Evolutionary conservation across 1,139 yeast species (phyloP).

Genomic region (Taphrina pruni): DNA sequence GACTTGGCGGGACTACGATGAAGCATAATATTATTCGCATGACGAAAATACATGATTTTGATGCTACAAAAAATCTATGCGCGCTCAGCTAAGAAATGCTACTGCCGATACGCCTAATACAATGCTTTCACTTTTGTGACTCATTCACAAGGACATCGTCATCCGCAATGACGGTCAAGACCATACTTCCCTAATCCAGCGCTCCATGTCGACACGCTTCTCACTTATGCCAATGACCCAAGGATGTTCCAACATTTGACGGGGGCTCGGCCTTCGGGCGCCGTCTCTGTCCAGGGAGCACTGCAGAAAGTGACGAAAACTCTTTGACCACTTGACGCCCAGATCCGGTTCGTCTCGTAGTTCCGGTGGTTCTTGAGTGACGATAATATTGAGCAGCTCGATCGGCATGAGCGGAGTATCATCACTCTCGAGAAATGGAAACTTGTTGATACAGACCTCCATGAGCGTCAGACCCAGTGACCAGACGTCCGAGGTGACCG

Average conservation of each 20-base stretch:
- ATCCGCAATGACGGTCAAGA: neutral
- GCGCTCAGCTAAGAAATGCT: neutral
- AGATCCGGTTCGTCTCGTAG: constrained; percentile 76
- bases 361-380: constrained; percentile 76
- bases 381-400: constrained; percentile 78
- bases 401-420: constrained; percentile 69
- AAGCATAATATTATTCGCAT: too few species aligned
- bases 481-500: constrained; percentile 96
- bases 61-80: too few species aligned
- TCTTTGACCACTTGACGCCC: constrained; percentile 78
- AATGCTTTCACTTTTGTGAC: neutral
- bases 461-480: constrained; percentile 87
- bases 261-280: constrained; percentile 81
- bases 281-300: constrained; percentile 84
- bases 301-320: constrained; percentile 80
- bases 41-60: too few species aligned
- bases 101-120: neutral
- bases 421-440: constrained; percentile 55
- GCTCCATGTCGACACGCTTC: constrained; percentile 80
- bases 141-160: neutral
- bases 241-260: constrained; percentile 90
- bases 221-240: constrained; percentile 71
- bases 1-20: too few species aligned
- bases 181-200: constrained; percentile 84
- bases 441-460: constrained; percentile 82